Evolutionary conservation across 2,329 filamentous ascomycete species (phyloP).

Genomic region (Talaromyces sp.): DNA sequence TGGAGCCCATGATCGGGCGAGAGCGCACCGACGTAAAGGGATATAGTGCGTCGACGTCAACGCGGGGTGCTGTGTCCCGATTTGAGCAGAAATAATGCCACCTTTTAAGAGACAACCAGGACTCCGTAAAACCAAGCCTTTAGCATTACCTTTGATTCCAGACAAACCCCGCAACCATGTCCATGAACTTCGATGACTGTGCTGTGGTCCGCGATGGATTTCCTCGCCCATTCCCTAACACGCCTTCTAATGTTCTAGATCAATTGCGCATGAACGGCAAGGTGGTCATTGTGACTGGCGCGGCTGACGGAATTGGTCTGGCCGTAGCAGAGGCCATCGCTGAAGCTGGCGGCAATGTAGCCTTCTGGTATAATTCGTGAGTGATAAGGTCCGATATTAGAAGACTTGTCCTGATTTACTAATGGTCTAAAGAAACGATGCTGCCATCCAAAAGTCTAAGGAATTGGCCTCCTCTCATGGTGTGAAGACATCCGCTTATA

Average conservation of each 20-base stretch:
- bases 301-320: constrained; percentile 50
- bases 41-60: neutral
- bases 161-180: constrained; percentile 34
- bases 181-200: constrained; percentile 41
- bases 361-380: constrained; percentile 45
- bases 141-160: neutral
- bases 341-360: constrained; percentile 50
- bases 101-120: neutral
- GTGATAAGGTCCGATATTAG: constrained; percentile 4
- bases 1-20: no score
- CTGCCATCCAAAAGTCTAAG: constrained; percentile 41
- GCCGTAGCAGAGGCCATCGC: constrained; percentile 52
- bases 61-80: constrained; percentile 1
- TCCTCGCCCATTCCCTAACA: constrained; percentile 43
- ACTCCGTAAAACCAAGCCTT: neutral
- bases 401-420: neutral
- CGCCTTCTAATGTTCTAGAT: constrained; percentile 48
- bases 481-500: constrained; percentile 46
- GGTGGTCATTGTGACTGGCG: constrained; percentile 48
- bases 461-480: constrained; percentile 36
- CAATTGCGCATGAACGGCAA: constrained; percentile 49
- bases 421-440: constrained; percentile 29
- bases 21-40: neutral
- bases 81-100: neutral
- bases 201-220: constrained; percentile 35